Evolutionary conservation across 495 filamentous ascomycete genomes (phyloP), one percentile per base, ranked within the genome.

Genomic region (Pseudotulostoma volvatum): DNA sequence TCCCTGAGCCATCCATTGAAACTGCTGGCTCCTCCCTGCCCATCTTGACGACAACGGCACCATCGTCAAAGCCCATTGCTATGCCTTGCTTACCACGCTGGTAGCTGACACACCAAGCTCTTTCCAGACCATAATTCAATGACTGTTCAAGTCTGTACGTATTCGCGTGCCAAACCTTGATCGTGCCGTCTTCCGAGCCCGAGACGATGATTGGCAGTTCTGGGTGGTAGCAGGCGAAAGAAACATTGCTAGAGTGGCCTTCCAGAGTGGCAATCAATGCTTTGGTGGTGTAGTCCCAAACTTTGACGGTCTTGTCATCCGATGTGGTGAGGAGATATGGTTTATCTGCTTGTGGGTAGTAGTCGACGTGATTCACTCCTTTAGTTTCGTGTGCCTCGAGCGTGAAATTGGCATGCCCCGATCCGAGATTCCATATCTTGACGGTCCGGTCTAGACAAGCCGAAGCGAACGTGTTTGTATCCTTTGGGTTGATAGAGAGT

Each of bases 211-310:
- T 78, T 8, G 90, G 90, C 20, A 99, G 63, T 59, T 96, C 92
- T 0, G 90, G 90, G 54, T 99, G 90, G 53, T 94, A 99, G 60
- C 86, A 93, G 14, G 90, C 90, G 51, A 96, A 99, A 5, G 84
- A 93, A n/a, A 99, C 90, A 49, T 99, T 99, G 60, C 84, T 93
- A 4, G 88, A 92, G 50, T 99, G 90, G 33, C 92, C 92, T 60
- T 99, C 90, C 18, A 99, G 64, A 19, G 88, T 96, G 18, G 88
- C 88, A 54, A 96, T 94, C 31, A 95, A 70, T 30, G 84, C 87
- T 61, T 96, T 96, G 20, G 88, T 96, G 2, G 90, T 96, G 62
- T 96, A 95, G 54, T 96, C 92, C 92, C 90, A 99, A 23, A 99
- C 73, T 72, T 99, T 84, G 41, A 88, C 81, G 1, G 84, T 92